phyloP scores from a whole-genome alignment of 2,329 filamentous ascomycete species.

The Colletotrichum karsti region DNA sequence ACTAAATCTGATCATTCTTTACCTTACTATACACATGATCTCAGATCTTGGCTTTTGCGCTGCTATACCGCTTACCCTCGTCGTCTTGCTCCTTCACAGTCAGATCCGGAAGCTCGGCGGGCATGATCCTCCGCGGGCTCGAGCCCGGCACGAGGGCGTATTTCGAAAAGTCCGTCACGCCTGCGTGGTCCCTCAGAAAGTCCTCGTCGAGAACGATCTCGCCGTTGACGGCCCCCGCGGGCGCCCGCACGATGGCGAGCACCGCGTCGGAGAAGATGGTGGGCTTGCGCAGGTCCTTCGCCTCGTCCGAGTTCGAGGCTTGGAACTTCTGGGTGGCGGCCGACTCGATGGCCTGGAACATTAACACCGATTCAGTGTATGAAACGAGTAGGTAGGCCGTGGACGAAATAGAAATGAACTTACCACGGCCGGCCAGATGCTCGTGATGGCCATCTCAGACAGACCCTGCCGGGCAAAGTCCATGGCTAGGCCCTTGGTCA shows the following conservation, averaged over 20 bases:
- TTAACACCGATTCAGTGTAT: not conserved
- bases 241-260: constrained; percentile 72
- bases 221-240: constrained; percentile 72
- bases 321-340: constrained; percentile 72
- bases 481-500: constrained; percentile 85
- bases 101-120: constrained; percentile 72
- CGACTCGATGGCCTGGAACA: constrained; percentile 69
- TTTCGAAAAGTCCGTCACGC: constrained; percentile 75
- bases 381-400: no score
- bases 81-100: constrained; percentile 82
- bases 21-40: not conserved
- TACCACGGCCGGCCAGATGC: constrained; percentile 83
- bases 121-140: constrained; percentile 81
- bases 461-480: constrained; percentile 76
- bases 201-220: constrained; percentile 81
- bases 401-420: no score
- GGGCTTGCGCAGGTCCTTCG: constrained; percentile 70
- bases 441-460: constrained; percentile 77
- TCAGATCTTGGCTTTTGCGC: constrained; percentile 53
- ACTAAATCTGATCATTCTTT: no score
- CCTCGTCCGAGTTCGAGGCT: constrained; percentile 51
- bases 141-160: constrained; percentile 75
- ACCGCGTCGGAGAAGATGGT: constrained; percentile 85
- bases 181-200: constrained; percentile 72
- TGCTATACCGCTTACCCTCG: constrained; percentile 78